Conservation (phyloP, 352 stramenopile genomes). For the Phytophthora palmivora region DNA sequence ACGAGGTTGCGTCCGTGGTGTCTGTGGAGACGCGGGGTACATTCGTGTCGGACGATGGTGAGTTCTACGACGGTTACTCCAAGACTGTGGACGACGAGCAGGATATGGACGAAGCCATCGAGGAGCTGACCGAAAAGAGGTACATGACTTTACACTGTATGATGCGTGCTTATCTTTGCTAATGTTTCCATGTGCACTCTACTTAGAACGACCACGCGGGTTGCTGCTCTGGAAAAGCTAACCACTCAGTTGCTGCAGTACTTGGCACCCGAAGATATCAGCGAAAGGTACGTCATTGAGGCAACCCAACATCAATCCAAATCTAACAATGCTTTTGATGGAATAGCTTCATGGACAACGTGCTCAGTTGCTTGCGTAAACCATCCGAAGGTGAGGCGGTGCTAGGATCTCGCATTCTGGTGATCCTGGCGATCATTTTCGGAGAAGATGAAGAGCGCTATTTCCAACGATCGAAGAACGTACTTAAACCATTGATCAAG, state of each 20-base stretch:
- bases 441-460: constrained; percentile 79
- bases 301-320: constrained; percentile 3
- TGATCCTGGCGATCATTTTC: constrained; percentile 79
- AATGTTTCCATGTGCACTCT: constrained; percentile 2
- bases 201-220: constrained; percentile 69
- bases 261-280: constrained; percentile 67
- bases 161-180: constrained; percentile 2
- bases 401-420: constrained; percentile 71
- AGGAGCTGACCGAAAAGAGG: constrained; percentile 84
- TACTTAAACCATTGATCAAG: constrained; percentile 78
- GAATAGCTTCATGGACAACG: constrained; percentile 75
- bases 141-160: constrained; percentile 16
- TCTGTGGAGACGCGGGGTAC: constrained; percentile 75
- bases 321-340: constrained; percentile 4
- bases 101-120: constrained; percentile 74
- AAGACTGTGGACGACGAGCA: constrained; percentile 71
- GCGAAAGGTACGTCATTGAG: constrained; percentile 59
- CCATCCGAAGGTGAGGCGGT: constrained; percentile 77
- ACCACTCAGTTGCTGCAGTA: constrained; percentile 70
- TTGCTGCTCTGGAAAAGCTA: constrained; percentile 78
- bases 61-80: constrained; percentile 75
- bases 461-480: constrained; percentile 73
- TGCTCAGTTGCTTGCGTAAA: constrained; percentile 70
- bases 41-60: constrained; percentile 65
- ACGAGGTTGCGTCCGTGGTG: constrained; percentile 71